Conservation (phyloP, 2,329 filamentous ascomycete species). For the Colletotrichum sp. region DNA sequence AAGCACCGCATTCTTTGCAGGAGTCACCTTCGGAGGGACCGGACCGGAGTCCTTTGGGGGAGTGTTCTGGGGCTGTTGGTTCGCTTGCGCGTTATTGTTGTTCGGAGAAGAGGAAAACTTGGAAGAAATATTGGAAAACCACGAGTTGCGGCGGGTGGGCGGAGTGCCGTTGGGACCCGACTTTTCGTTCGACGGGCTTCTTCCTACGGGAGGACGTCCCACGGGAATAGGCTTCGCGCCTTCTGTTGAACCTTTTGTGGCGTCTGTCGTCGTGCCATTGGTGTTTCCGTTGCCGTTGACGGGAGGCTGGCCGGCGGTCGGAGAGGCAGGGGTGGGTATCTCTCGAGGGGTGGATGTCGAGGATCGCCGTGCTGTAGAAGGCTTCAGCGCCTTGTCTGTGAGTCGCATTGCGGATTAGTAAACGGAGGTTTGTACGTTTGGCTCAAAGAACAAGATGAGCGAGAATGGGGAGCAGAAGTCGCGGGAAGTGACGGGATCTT, state of each 20-base stretch:
- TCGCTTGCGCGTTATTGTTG: slow-evolving; percentile 37
- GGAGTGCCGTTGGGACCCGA: slow-evolving; percentile 34
- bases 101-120: slow-evolving; percentile 77
- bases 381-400: slow-evolving; percentile 17
- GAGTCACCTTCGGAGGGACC: slow-evolving; percentile 48
- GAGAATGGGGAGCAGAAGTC: background rate
- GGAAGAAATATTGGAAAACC: slow-evolving; percentile 92
- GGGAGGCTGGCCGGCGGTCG: background rate
- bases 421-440: background rate
- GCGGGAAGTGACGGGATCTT: background rate
- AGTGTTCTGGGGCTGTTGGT: slow-evolving; percentile 35
- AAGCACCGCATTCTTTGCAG: slow-evolving; percentile 64
- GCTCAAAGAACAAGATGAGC: background rate
- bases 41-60: slow-evolving; percentile 35
- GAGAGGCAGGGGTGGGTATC: background rate
- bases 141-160: slow-evolving; percentile 72
- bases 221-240: slow-evolving; percentile 31
- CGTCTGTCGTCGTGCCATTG: background rate
- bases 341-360: slow-evolving; percentile 12
- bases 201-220: slow-evolving; percentile 33
- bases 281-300: slow-evolving; percentile 8
- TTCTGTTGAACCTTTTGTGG: slow-evolving; percentile 6
- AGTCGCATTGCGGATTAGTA: slow-evolving; percentile 16
- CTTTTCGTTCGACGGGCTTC: slow-evolving; percentile 37
- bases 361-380: background rate